Base-by-base conservation (phyloP, 768 basidiomycete species). In the Rhodotorula sphaerocarpa region DNA sequence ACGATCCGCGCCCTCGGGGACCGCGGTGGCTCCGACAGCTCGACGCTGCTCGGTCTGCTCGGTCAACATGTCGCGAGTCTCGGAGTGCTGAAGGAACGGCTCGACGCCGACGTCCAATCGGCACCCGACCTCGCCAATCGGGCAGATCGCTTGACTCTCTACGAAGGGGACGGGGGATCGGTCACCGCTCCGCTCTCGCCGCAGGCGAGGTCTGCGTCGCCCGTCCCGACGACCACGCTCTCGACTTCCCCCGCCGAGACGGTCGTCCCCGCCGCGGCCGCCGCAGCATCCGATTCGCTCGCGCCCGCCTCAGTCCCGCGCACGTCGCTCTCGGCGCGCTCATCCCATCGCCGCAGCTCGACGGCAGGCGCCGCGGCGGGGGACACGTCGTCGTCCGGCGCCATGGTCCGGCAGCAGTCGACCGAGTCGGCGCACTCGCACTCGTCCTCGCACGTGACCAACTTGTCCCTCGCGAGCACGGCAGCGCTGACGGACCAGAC, bases 1-100 rank as follows among this genome's bases (percentile, higher is more conserved):
- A 52, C 52, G 34, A 27, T 11, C 7, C 44, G 25, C 12, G 59
- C n/a, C 11, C 16, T 39, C 16, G 36, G 36, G 36, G 10, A 39
- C 25, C 20, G 1, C 46, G 25, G 55, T 57, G 5, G 57, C 7
- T 23, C 56, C 48, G 28, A 75, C 53, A 73, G 72, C 15, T 61
- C 71, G 3, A 75, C 76, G 67, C 75, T 76, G 28, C 61, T 77
- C 6, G 75, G 74, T 25, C 73, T 75, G 43, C 69, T 78, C 21
- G 75, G 74, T 41, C 67, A 75, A 12, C 75, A 75, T 62, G 76
- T 73, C 14, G 73, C 70, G 39, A 76, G 74, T 42, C 61, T 78
- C 36, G 70, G 65, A 23, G 61, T 65, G 33, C 50, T 76, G 30
- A 60, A 72, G 43, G 70, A 73, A 44, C 53, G 61, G 27, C 73